These are phyloP conservation scores for Lichenothelia convexa DNA, from an alignment of 495 filamentous ascomycete genomes.

Conservation along the genomic window DNA sequence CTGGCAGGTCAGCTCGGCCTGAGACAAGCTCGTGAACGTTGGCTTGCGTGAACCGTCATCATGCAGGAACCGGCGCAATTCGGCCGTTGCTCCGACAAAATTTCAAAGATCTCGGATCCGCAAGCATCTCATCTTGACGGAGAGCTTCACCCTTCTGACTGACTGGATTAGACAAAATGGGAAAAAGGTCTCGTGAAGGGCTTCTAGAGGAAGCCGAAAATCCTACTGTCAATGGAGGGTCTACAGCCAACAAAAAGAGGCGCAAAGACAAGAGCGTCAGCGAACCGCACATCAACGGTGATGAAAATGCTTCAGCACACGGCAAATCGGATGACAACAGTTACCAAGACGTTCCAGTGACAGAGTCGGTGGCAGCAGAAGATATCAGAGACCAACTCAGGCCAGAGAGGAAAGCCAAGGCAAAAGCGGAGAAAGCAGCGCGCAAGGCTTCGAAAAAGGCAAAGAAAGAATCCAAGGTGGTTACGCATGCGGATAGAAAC, in stretches of 20 bases:
- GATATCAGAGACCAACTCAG: neutral
- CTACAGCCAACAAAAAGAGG: slow-evolving; percentile 9
- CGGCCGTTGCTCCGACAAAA: no score
- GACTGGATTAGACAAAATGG: no score
- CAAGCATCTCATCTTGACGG: no score
- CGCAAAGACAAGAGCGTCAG: slow-evolving; percentile 10
- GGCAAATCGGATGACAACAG: neutral
- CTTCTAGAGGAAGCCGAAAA: neutral
- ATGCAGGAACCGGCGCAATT: no score
- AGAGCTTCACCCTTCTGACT: no score
- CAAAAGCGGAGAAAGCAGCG: slow-evolving; percentile 14
- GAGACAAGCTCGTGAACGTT: no score
- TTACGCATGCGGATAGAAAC: neutral
- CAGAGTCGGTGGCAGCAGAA: neutral
- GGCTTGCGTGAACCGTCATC: no score
- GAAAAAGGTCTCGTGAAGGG: neutral
- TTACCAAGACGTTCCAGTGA: neutral
- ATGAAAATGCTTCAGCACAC: neutral
- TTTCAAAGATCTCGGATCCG: no score
- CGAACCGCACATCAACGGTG: neutral
- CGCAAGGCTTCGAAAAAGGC: slow-evolving; percentile 18
- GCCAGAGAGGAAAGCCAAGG: neutral
- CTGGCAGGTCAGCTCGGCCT: no score
- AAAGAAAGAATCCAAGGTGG: slow-evolving; percentile 9
- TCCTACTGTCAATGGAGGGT: neutral